Evolutionary conservation across 1,284 basidiomycete genomes (phyloP).

Genomic region (Ustilago nuda): DNA sequence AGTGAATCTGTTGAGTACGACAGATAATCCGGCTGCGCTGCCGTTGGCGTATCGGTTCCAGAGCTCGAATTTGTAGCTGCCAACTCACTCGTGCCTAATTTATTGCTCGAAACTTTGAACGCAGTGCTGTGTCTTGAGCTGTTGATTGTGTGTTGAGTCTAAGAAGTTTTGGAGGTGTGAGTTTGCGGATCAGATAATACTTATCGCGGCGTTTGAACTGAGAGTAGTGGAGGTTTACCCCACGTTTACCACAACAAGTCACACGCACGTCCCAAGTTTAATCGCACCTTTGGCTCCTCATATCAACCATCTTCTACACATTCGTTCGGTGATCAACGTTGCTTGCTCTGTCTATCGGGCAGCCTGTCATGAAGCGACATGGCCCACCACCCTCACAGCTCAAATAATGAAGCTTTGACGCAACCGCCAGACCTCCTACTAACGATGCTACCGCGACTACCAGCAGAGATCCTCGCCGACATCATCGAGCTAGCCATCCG

Average conservation of each 20-base stretch:
- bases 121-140: no score
- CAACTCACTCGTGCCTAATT: no score
- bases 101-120: no score
- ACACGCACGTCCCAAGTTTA: constrained; percentile 20
- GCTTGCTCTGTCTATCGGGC: neutral
- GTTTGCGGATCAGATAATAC: constrained; percentile 3
- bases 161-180: neutral
- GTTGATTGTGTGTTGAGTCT: neutral
- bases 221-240: constrained; percentile 8
- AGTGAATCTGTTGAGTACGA: constrained; percentile 65
- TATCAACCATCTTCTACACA: neutral
- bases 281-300: neutral
- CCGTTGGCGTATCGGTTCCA: constrained; percentile 66
- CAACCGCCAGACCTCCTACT: neutral
- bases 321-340: no score
- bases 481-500: constrained; percentile 41
- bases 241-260: neutral
- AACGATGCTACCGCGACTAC: constrained; percentile 6
- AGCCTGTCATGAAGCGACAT: constrained; percentile 3
- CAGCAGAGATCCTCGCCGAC: constrained; percentile 37
- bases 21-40: constrained; percentile 67
- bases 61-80: constrained; percentile 45
- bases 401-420: neutral
- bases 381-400: neutral
- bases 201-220: constrained; percentile 6